phyloP scores from a whole-genome alignment of 1,139 yeast genomes.

The Wickerhamomyces sp. region DNA sequence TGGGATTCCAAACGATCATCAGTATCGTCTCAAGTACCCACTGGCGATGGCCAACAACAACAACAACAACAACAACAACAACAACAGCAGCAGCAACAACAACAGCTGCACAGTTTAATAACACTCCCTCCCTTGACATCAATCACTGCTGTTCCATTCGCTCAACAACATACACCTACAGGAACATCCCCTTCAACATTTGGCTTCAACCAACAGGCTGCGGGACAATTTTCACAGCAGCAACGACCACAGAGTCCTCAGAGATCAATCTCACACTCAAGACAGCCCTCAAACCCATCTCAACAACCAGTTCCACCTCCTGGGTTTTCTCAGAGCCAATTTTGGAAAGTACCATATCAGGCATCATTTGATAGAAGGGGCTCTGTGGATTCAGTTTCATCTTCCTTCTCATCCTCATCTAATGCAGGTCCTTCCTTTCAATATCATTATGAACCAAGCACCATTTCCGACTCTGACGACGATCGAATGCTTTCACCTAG shows the following conservation, averaged over 20 bases:
- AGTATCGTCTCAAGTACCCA: not conserved
- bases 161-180: not conserved
- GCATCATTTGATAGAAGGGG: conserved; percentile 28
- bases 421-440: conserved; percentile 6
- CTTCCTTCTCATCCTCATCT: conserved; percentile 20
- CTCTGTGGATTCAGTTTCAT: conserved; percentile 31
- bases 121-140: conserved; percentile 1
- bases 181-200: not conserved
- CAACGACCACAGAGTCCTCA: not conserved
- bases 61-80: conserved; percentile 8
- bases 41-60: conserved; percentile 5
- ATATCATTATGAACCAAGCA: conserved; percentile 22
- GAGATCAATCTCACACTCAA: conserved; percentile 4
- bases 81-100: conserved; percentile 5
- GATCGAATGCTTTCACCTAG: conserved; percentile 38
- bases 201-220: not conserved
- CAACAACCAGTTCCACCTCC: too few species aligned
- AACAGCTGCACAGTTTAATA: not conserved
- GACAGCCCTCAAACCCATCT: conserved; percentile 4
- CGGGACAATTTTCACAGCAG: too few species aligned
- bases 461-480: conserved; percentile 35
- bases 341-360: conserved; percentile 38
- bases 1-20: not conserved
- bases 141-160: not conserved
- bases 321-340: conserved; percentile 27